phyloP scores from a whole-genome alignment of 2,329 filamentous ascomycete genomes.

The Penicillium sclerotiorum region DNA sequence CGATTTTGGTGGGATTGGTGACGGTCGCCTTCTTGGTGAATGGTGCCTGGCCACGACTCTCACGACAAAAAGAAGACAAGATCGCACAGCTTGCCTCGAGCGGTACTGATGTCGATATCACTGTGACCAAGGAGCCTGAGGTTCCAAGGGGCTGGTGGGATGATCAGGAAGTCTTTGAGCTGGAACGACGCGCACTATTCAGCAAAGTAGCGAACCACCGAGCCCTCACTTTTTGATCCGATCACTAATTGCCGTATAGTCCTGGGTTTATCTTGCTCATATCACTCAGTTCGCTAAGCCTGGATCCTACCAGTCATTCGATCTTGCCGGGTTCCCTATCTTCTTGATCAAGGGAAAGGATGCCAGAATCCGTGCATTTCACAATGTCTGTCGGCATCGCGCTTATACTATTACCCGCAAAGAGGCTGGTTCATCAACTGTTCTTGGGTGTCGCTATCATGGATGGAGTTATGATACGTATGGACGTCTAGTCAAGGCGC shows the following conservation, averaged over 20 bases:
- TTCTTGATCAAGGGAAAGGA: conserved; percentile 57
- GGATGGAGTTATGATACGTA: conserved; percentile 64
- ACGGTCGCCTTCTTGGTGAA: conserved; percentile 14
- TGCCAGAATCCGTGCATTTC: conserved; percentile 59
- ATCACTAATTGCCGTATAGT: conserved; percentile 20
- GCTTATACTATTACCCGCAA: conserved; percentile 61
- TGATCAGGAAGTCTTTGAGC: conserved; percentile 47
- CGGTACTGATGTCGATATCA: background rate
- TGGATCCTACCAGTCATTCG: conserved; percentile 61
- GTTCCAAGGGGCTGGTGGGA: conserved; percentile 44
- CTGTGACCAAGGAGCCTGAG: conserved; percentile 44
- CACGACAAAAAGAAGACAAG: conserved; percentile 2
- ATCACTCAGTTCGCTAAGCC: conserved; percentile 52
- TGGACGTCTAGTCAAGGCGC: conserved; percentile 63
- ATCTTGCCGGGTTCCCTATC: conserved; percentile 60
- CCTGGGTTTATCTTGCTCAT: conserved; percentile 42
- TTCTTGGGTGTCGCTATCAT: conserved; percentile 64
- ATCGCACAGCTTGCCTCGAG: background rate
- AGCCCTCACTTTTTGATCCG: no score
- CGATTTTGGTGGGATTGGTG: conserved; percentile 16
- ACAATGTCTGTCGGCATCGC: conserved; percentile 65
- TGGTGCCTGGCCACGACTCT: conserved; percentile 17
- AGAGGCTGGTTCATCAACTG: conserved; percentile 52
- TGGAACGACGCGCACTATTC: conserved; percentile 55
- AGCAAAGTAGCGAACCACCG: conserved; percentile 41